These are phyloP conservation scores for Eudorina sp. DNA, from an alignment of 139 green algal genomes.

Conservation along the genomic window DNA sequence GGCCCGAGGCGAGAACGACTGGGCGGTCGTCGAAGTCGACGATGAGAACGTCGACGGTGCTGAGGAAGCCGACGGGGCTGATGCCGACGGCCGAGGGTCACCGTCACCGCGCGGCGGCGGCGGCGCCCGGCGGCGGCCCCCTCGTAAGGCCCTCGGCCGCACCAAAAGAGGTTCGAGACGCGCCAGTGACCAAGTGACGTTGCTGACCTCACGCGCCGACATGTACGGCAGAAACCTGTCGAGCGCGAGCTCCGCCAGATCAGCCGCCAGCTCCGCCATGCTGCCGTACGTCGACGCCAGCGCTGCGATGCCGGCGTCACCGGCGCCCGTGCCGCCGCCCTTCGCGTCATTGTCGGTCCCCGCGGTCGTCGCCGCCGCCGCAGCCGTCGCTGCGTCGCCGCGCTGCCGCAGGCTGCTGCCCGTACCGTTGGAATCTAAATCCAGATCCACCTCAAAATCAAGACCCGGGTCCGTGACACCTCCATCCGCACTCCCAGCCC, in stretches of 20 bases:
- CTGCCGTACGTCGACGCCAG: neutral
- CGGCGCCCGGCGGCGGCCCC: too few relatives aligned
- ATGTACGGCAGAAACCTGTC: neutral
- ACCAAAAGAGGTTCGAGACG: neutral
- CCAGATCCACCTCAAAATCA: neutral
- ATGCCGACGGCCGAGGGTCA: neutral
- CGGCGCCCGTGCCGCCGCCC: neutral
- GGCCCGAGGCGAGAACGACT: neutral
- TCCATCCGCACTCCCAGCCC: too few relatives aligned
- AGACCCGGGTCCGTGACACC: neutral
- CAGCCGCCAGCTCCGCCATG: neutral
- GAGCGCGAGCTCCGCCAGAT: neutral
- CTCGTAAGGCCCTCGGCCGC: neutral
- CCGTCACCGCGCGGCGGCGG: too few relatives aligned
- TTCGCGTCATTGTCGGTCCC: neutral
- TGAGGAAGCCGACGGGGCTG: neutral
- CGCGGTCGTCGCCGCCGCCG: neutral
- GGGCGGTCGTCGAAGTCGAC: too few relatives aligned
- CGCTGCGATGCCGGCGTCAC: neutral
- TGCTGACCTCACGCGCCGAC: conserved; percentile 25
- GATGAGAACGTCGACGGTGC: neutral
- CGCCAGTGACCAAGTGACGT: conserved; percentile 27
- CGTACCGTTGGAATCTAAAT: neutral
- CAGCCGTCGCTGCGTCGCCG: neutral
- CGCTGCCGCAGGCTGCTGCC: neutral